Conservation (phyloP, 2,329 filamentous ascomycete genomes). For the Tympanopsis confertula region DNA sequence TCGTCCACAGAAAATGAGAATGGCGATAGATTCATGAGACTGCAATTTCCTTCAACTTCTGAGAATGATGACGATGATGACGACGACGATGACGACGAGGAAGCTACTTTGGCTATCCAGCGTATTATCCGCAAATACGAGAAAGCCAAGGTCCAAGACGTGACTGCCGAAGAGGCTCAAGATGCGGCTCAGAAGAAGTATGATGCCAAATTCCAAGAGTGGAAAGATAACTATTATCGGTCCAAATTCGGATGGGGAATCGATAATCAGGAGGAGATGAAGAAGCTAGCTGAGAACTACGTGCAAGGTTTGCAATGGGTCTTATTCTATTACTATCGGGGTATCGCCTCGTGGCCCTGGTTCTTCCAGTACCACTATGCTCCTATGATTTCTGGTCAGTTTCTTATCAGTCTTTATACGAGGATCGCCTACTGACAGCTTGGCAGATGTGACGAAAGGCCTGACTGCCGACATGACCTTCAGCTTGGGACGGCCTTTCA, state of each 20-base stretch:
- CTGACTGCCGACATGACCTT: constrained; percentile 82
- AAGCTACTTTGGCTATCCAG: constrained; percentile 69
- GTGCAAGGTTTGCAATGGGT: constrained; percentile 98
- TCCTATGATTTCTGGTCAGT: constrained; percentile 76
- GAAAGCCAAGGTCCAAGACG: constrained; percentile 73
- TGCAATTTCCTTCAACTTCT: constrained; percentile 44
- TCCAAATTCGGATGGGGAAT: constrained; percentile 85
- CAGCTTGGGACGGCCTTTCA: constrained; percentile 86
- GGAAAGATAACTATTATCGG: constrained; percentile 91
- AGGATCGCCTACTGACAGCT: not conserved
- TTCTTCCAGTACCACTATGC: constrained; percentile 96
- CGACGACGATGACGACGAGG: constrained; percentile 69
- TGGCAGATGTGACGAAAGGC: constrained; percentile 74
- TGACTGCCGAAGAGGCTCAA: constrained; percentile 68
- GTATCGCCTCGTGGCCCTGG: constrained; percentile 97
- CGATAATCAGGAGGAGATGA: constrained; percentile 69
- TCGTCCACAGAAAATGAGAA: constrained; percentile 51
- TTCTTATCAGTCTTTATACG: not conserved
- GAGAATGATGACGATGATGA: constrained; percentile 32
- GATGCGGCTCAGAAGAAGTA: constrained; percentile 74
- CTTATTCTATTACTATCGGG: constrained; percentile 92
- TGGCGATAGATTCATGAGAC: constrained; percentile 53
- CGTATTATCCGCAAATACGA: constrained; percentile 85
- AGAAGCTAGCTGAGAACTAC: constrained; percentile 82
- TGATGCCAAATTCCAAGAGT: constrained; percentile 75